phyloP scores from a whole-genome alignment of 306 rosid genomes.

The Casuarina equisetifolia region DNA sequence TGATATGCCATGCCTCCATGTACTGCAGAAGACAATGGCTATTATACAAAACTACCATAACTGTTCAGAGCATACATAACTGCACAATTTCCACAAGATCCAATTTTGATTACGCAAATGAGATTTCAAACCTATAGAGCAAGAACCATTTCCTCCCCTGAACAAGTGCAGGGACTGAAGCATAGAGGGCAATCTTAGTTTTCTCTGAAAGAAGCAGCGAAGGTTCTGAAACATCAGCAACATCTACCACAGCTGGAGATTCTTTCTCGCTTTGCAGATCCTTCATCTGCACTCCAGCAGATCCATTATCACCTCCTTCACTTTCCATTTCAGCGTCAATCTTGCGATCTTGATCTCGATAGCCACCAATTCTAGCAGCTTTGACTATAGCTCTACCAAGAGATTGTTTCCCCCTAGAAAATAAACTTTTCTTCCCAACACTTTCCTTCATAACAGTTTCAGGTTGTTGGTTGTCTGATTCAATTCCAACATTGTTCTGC shows the following conservation, averaged over 20 bases:
- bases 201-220: conserved; percentile 66
- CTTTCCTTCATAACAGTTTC: conserved; percentile 48
- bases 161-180: conserved; percentile 78
- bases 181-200: conserved; percentile 53
- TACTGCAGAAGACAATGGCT: conserved; percentile 47
- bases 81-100: conserved; percentile 6
- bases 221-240: conserved; percentile 74
- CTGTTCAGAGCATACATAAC: conserved; percentile 1
- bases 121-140: conserved; percentile 65
- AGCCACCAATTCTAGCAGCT: conserved; percentile 61
- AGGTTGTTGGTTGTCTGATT: conserved; percentile 25
- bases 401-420: conserved; percentile 73
- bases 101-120: conserved; percentile 1
- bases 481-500: conserved; percentile 39
- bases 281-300: conserved; percentile 60
- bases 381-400: conserved; percentile 57
- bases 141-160: conserved; percentile 93
- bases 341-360: conserved; percentile 46
- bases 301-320: conserved; percentile 36
- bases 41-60: not conserved
- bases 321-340: conserved; percentile 39
- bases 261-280: conserved; percentile 38
- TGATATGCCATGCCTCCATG: conserved; percentile 90
- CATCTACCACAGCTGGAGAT: conserved; percentile 35
- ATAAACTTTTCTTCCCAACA: conserved; percentile 58